Base-by-base conservation (phyloP, 352 stramenopile species). In the Globisporangium viniferum region DNA sequence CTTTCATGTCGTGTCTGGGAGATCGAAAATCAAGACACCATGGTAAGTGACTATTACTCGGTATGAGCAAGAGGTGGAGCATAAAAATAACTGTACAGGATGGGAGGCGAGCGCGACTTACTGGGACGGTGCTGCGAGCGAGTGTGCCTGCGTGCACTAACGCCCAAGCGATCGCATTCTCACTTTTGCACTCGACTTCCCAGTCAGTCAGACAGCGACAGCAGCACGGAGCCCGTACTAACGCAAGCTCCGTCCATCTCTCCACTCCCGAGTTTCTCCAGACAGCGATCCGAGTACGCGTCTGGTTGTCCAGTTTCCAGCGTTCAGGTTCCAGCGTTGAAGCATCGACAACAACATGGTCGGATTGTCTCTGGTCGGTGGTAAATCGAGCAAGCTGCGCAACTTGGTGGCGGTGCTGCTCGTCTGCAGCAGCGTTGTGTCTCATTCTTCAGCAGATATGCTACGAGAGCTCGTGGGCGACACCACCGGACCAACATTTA, bases 151-250 rank as follows among this genome's bases (percentile, higher is more conserved):
- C 46, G 2, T 56, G n/a, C 49, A 54, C 46, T 54, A 20, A 27
- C 49, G 39, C n/a, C 39, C 39, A 46, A 56, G 49, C n/a, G 22
- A 31, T 33, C 49, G 24, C 53, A 59, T 59, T 59, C 12, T 59
- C 53, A 36, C 53, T 59, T 59, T 59, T 59, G 22, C 53, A 35
- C 53, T 59, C 53, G 53, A 18, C 53, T 59, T 36, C 53, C 27
- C 24, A 59, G 10, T 18, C 8, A 10, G 24, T 20, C 39, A 59
- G 18, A 0, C 53, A 39, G 53, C 29, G 2, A 2, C 27, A 39
- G 53, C 51, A 33, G 10, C 24, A 59, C 39, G 39, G 39, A 46
- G 39, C 14, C 20, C 22, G 22, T 22, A 22, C 20, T 15, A 22
- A 54, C 39, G 39, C 39, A 46, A 46, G 5, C 39, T 46, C 39